Conservation (phyloP, 345 rosid genomes). For the Eucalyptus polyanthemos region DNA sequence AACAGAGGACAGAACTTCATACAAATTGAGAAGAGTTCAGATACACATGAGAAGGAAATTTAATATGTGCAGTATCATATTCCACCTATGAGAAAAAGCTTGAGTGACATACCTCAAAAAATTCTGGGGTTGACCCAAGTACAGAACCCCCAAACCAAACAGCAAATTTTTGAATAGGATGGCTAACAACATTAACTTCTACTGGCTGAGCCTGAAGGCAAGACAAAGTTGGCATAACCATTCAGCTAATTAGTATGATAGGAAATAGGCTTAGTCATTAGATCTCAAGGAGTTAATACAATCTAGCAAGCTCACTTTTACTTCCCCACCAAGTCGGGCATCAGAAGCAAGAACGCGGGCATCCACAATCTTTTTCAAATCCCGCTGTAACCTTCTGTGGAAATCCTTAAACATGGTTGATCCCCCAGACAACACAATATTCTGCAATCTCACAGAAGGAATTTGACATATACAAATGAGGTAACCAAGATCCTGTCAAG, state of each 20-base stretch:
- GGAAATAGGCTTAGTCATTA: background rate
- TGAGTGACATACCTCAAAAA: conserved; percentile 46
- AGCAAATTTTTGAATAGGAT: conserved; percentile 90
- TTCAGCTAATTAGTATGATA: background rate
- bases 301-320: conserved; percentile 35
- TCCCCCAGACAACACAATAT: conserved; percentile 94
- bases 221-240: background rate
- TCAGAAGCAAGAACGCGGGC: conserved; percentile 77
- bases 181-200: conserved; percentile 94
- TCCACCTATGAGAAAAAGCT: background rate
- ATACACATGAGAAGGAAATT: background rate
- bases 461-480: background rate
- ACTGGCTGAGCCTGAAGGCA: conserved; percentile 66
- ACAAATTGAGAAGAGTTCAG: background rate
- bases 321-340: conserved; percentile 64
- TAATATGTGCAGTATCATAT: background rate
- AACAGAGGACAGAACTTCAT: background rate
- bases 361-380: conserved; percentile 92
- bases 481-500: background rate
- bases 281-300: background rate
- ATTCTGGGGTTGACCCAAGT: conserved; percentile 96
- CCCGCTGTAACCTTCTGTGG: conserved; percentile 93
- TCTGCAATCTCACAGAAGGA: conserved; percentile 24
- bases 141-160: conserved; percentile 99
- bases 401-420: conserved; percentile 99